Evolutionary conservation across 176 grass and related monocot species (phyloP).

Genomic region (Hsuehochloa calcarea): DNA sequence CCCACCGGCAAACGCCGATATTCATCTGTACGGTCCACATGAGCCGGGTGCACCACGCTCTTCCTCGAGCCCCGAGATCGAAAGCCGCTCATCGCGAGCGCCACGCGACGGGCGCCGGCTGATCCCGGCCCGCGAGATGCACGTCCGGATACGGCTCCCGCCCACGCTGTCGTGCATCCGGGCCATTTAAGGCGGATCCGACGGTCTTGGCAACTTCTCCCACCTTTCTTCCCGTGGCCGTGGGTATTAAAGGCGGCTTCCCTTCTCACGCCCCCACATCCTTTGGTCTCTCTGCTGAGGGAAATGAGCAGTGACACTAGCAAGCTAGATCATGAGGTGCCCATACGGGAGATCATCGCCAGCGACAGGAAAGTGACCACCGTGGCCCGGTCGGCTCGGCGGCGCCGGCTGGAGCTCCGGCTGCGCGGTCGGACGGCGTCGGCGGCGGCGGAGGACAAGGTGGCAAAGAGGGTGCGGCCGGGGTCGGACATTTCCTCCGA

Average conservation of each 20-base stretch:
- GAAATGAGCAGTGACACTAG: slow-evolving; percentile 34
- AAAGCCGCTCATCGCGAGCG: slow-evolving; percentile 10
- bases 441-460: not conserved
- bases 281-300: not conserved
- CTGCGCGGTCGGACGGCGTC: not conserved
- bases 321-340: not conserved
- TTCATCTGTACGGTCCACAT: not conserved
- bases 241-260: slow-evolving; percentile 28
- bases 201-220: not conserved
- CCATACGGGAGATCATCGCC: not conserved
- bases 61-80: slow-evolving; percentile 34
- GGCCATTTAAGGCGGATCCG: not conserved
- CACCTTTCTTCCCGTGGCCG: not conserved
- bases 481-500: not conserved
- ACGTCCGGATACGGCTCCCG: slow-evolving; percentile 30
- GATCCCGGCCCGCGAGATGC: slow-evolving; percentile 32
- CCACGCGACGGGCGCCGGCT: slow-evolving; percentile 22
- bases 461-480: slow-evolving; percentile 8
- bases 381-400: not conserved
- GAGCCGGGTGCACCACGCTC: slow-evolving; percentile 20
- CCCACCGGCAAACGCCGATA: not conserved
- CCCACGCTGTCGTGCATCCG: slow-evolving; percentile 33
- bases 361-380: not conserved
- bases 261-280: not conserved
- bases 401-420: slow-evolving; percentile 33